Percentiles rank a stretch among this genome's conserved stretches.
These are phyloP conservation scores for Ophiostoma angusticollis DNA, from an alignment of 2,329 filamentous ascomycete species.

Conservation along the genomic window DNA sequence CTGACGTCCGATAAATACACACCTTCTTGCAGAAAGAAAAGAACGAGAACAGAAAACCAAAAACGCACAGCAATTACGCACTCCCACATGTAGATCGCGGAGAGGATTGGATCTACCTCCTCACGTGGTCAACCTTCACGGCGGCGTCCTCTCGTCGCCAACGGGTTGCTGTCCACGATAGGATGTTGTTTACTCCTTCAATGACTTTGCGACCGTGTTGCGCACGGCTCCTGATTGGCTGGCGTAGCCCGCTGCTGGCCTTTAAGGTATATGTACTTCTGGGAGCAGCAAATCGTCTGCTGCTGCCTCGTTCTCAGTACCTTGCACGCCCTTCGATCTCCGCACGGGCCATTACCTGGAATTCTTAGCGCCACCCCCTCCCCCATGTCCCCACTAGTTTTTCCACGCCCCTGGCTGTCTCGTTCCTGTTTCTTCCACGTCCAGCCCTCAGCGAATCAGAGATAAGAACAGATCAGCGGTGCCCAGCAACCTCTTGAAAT, in stretches of 20 bases:
- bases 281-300: conserved; percentile 2
- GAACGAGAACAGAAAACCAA: no score
- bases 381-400: conserved; percentile 1
- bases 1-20: no score
- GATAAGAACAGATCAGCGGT: conserved; percentile 19
- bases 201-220: conserved; percentile 3
- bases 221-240: conserved; percentile 11
- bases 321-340: conserved; percentile 2
- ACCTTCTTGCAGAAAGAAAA: no score
- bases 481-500: conserved; percentile 18
- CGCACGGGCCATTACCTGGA: conserved; percentile 9
- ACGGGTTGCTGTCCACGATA: no score
- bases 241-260: background rate
- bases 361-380: conserved; percentile 2
- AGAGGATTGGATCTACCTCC: no score
- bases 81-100: no score
- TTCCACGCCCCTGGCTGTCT: background rate
- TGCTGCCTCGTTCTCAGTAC: conserved; percentile 4
- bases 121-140: no score
- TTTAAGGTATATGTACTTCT: conserved; percentile 13
- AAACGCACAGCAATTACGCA: no score
- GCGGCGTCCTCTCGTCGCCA: no score
- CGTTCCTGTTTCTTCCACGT: conserved; percentile 7
- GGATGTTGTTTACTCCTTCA: no score
- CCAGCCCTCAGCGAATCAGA: conserved; percentile 17